phyloP scores from a whole-genome alignment of 805 yeast genomes.

The Pichia rugopelliculosa region DNA sequence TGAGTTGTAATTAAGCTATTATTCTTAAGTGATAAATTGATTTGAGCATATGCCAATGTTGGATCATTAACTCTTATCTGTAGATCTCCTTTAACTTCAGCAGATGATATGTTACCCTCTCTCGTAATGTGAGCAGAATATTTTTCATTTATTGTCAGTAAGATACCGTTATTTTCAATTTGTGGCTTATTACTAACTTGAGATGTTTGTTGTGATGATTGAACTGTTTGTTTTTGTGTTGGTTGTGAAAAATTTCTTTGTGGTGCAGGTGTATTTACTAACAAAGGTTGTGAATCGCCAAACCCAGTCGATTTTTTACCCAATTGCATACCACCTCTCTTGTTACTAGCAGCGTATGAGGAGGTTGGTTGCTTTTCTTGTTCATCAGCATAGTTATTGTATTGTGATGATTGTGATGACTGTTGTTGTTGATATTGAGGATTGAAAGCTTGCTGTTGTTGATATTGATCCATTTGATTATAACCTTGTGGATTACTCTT shows the following conservation, averaged over 20 bases:
- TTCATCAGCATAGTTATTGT: conserved; percentile 10
- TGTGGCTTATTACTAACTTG: conserved; percentile 21
- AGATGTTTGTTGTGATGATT: conserved; percentile 15
- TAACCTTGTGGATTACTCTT: conserved; percentile 26
- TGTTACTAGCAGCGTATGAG: conserved; percentile 14
- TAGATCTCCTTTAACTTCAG: conserved; percentile 86
- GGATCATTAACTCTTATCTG: conserved; percentile 80
- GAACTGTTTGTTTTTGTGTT: conserved; percentile 20
- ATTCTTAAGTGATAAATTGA: conserved; percentile 47
- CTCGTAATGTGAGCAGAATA: conserved; percentile 71
- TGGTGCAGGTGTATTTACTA: conserved; percentile 24
- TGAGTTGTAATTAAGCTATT: conserved; percentile 43
- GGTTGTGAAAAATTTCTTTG: conserved; percentile 9
- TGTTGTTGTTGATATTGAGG: conserved; percentile 6
- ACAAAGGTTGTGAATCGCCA: conserved; percentile 23
- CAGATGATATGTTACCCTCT: conserved; percentile 65
- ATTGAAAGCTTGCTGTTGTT: conserved; percentile 15
- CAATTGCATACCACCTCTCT: conserved; percentile 71
- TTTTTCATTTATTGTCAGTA: conserved; percentile 70
- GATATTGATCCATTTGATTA: conserved; percentile 3
- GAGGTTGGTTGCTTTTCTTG: background rate
- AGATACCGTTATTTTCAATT: conserved; percentile 63
- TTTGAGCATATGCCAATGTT: conserved; percentile 58
- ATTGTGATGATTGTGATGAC: conserved; percentile 11
- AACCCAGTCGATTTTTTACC: conserved; percentile 43